A percentile compares a stretch with the other conserved stretches of the same genome.
Evolutionary conservation across 169 alveolate species (phyloP).

Genomic region (Eimeria brunetti): DNA sequence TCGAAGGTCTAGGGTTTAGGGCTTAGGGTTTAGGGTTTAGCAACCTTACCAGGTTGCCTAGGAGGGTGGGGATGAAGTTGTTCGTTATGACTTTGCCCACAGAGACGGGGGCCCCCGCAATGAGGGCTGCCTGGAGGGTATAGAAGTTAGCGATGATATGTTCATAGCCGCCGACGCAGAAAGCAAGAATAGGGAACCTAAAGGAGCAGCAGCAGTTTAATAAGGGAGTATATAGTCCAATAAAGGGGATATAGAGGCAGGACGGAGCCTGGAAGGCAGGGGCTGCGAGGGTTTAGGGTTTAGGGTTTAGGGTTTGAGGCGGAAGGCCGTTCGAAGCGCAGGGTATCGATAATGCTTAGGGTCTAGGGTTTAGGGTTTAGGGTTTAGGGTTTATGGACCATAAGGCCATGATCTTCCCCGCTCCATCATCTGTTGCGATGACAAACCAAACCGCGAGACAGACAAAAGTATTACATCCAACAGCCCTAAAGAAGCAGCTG

Average conservation of each 20-base stretch:
- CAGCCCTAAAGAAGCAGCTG: slow-evolving; percentile 55
- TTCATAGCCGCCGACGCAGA: slow-evolving; percentile 72
- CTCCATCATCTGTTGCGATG: slow-evolving; percentile 74
- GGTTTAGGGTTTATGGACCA: slow-evolving; percentile 33
- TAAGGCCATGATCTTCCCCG: slow-evolving; percentile 54
- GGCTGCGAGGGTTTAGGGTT: slow-evolving; percentile 5
- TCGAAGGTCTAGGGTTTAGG: slow-evolving; percentile 1
- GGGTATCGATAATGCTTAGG: too few relatives aligned
- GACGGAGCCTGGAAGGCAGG: neutral
- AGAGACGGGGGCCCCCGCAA: slow-evolving; percentile 45
- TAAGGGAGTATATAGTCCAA: too few relatives aligned
- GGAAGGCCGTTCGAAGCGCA: too few relatives aligned
- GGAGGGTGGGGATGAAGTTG: slow-evolving; percentile 56
- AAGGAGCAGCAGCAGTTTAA: neutral
- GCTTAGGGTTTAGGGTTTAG: slow-evolving; percentile 8
- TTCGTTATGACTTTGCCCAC: slow-evolving; percentile 25
- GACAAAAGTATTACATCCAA: slow-evolving; percentile 71
- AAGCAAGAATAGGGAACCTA: slow-evolving; percentile 74
- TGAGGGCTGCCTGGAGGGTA: slow-evolving; percentile 53
- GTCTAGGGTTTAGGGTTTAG: slow-evolving; percentile 41
- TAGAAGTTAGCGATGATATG: slow-evolving; percentile 68
- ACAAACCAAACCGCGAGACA: slow-evolving; percentile 79
- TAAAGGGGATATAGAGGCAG: neutral
- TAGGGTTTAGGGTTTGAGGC: slow-evolving; percentile 17
- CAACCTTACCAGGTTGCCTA: slow-evolving; percentile 47